Conservation (phyloP, 1,284 basidiomycete species). For the Neonothopanus nambi region DNA sequence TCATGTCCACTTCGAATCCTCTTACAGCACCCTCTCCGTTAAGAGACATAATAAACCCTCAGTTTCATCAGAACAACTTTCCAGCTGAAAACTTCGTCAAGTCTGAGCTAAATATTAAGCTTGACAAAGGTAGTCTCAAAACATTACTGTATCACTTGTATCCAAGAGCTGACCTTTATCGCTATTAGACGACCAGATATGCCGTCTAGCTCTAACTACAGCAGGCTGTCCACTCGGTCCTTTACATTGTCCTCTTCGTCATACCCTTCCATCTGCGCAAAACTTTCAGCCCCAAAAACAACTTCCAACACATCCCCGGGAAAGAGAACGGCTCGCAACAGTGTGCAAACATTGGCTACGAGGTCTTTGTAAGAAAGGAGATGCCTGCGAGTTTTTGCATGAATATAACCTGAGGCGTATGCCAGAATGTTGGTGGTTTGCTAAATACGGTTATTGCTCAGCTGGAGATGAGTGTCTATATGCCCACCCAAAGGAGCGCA, state of each 20-base stretch:
- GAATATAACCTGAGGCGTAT: constrained; percentile 98
- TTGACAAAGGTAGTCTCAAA: constrained; percentile 76
- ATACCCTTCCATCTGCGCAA: constrained; percentile 80
- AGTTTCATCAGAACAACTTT: constrained; percentile 94
- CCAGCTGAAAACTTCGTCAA: constrained; percentile 85
- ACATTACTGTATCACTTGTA: constrained; percentile 1
- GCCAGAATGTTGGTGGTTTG: constrained; percentile 99
- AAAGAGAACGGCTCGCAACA: constrained; percentile 85
- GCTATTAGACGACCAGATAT: constrained; percentile 84
- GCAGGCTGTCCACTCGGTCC: constrained; percentile 88
- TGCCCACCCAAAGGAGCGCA: constrained; percentile 93
- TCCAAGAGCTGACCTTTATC: constrained; percentile 7
- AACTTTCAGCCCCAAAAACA: constrained; percentile 90
- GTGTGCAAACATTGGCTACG: constrained; percentile 99
- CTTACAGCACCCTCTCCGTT: constrained; percentile 65
- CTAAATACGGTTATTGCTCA: constrained; percentile 97
- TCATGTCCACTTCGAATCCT: constrained; percentile 49
- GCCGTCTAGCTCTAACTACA: constrained; percentile 75
- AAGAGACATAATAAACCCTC: constrained; percentile 79
- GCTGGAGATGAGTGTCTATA: constrained; percentile 98
- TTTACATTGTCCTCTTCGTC: constrained; percentile 85
- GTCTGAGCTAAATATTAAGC: constrained; percentile 80
- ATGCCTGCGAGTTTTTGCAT: constrained; percentile 98
- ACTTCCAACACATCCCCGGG: constrained; percentile 77
- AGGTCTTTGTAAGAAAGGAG: constrained; percentile 97